A percentile compares a stretch with the other conserved stretches of the same genome.
Evolutionary conservation across 2,329 filamentous ascomycete species (phyloP).

Genomic region (Colletotrichum noveboracense): DNA sequence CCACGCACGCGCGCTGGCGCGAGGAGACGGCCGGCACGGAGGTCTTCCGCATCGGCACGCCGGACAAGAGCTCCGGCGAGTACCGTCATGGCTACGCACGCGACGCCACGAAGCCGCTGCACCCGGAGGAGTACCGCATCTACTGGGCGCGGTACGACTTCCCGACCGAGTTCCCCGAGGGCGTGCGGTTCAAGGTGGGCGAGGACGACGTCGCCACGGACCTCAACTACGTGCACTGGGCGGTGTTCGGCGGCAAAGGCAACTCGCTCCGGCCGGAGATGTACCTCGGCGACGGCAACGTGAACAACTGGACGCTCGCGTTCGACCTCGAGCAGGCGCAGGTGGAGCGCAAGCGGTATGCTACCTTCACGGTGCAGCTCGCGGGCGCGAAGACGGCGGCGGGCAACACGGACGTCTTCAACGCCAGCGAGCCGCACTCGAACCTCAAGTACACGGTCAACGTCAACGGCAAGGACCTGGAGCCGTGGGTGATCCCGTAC

Average conservation of each 20-base stretch:
- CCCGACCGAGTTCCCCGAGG: slow-evolving; percentile 58
- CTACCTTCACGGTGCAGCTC: slow-evolving; percentile 67
- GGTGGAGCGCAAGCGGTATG: slow-evolving; percentile 46
- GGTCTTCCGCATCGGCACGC: slow-evolving; percentile 66
- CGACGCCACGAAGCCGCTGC: slow-evolving; percentile 48
- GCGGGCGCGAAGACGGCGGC: slow-evolving; percentile 67
- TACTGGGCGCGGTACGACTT: slow-evolving; percentile 66
- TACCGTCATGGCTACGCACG: slow-evolving; percentile 57
- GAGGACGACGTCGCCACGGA: slow-evolving; percentile 48
- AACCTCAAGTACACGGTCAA: slow-evolving; percentile 52
- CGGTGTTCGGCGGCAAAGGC: slow-evolving; percentile 59
- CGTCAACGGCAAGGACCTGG: slow-evolving; percentile 40
- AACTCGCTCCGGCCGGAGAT: slow-evolving; percentile 46
- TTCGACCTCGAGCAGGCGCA: slow-evolving; percentile 48
- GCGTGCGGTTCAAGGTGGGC: slow-evolving; percentile 60
- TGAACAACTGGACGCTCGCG: slow-evolving; percentile 62
- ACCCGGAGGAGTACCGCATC: slow-evolving; percentile 58
- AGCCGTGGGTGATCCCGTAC: slow-evolving; percentile 61
- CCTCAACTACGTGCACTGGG: slow-evolving; percentile 68
- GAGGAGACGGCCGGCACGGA: slow-evolving; percentile 63
- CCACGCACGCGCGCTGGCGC: slow-evolving; percentile 49
- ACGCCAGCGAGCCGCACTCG: slow-evolving; percentile 52
- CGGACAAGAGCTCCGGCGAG: slow-evolving; percentile 64
- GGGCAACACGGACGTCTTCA: slow-evolving; percentile 63
- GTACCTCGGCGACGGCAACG: slow-evolving; percentile 43